These are phyloP conservation scores for Tetraselmis striata DNA, from an alignment of 139 green algal species.

Conservation along the genomic window DNA sequence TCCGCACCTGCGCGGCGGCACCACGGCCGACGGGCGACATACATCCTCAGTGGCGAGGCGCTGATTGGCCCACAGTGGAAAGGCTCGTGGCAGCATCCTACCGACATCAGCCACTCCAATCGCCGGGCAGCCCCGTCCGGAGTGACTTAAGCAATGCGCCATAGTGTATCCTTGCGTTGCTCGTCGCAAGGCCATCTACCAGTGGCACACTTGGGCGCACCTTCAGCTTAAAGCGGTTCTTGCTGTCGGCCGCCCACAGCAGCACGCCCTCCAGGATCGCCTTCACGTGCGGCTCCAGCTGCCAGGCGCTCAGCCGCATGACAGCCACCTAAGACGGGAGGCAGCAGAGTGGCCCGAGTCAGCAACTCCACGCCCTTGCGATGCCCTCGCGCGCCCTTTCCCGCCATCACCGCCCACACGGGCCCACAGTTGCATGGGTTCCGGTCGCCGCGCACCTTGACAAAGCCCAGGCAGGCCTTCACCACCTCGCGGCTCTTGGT, in stretches of 20 bases:
- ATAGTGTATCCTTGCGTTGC: too few species aligned
- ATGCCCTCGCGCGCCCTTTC: neutral
- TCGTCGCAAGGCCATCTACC: too few species aligned
- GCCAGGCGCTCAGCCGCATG: constrained; percentile 64
- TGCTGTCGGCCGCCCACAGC: constrained; percentile 83
- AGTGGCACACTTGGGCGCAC: too few species aligned
- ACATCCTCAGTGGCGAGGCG: too few species aligned
- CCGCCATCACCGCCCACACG: neutral
- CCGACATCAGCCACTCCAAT: too few species aligned
- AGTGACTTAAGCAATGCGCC: too few species aligned
- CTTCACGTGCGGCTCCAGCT: constrained; percentile 59
- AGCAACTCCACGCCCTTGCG: neutral
- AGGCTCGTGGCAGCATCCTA: too few species aligned
- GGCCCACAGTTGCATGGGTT: neutral
- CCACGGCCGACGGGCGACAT: neutral
- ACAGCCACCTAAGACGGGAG: constrained; percentile 64
- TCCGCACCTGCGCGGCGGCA: constrained; percentile 41
- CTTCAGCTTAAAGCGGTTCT: constrained; percentile 96
- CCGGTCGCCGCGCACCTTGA: constrained; percentile 60
- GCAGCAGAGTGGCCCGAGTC: neutral
- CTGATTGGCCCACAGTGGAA: too few species aligned
- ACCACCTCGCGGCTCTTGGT: constrained; percentile 80
- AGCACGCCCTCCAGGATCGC: constrained; percentile 82
- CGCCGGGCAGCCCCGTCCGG: too few species aligned
- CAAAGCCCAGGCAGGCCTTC: constrained; percentile 88